These are phyloP conservation scores for Lepidium aucheri DNA, from an alignment of 345 rosid species.

Conservation along the genomic window DNA sequence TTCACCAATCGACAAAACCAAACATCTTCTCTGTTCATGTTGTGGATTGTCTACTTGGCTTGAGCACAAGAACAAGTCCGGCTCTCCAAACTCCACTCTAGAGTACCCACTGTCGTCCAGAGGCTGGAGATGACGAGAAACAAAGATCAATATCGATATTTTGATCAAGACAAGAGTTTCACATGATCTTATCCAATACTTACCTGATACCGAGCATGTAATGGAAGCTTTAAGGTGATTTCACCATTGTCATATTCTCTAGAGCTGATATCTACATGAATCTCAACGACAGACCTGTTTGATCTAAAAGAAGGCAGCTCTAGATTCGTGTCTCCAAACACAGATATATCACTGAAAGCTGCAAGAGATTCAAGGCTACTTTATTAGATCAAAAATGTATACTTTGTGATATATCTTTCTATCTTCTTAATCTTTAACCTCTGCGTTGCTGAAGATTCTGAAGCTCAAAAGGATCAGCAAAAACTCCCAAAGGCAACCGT, in stretches of 20 bases:
- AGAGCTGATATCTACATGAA: conserved; percentile 44
- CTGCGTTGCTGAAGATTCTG: conserved; percentile 50
- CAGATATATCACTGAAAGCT: conserved; percentile 52
- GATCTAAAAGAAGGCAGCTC: conserved; percentile 74
- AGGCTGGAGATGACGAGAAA: conserved; percentile 31
- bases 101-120: conserved; percentile 59
- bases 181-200: neutral
- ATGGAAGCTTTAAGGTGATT: conserved; percentile 50
- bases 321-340: conserved; percentile 79
- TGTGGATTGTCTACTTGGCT: conserved; percentile 26
- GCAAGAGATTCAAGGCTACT: conserved; percentile 11
- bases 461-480: conserved; percentile 89
- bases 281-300: conserved; percentile 65
- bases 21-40: conserved; percentile 29
- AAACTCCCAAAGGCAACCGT: conserved; percentile 76
- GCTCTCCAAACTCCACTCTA: conserved; percentile 46
- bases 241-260: conserved; percentile 28
- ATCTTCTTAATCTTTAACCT: conserved; percentile 29
- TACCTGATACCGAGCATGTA: conserved; percentile 83
- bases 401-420: neutral
- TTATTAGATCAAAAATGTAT: neutral
- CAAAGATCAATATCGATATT: neutral
- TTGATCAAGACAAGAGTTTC: neutral
- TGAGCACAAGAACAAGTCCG: conserved; percentile 43
- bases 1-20: conserved; percentile 26